phyloP scores from a whole-genome alignment of 805 yeast genomes.

The Teunomyces tritomae region DNA sequence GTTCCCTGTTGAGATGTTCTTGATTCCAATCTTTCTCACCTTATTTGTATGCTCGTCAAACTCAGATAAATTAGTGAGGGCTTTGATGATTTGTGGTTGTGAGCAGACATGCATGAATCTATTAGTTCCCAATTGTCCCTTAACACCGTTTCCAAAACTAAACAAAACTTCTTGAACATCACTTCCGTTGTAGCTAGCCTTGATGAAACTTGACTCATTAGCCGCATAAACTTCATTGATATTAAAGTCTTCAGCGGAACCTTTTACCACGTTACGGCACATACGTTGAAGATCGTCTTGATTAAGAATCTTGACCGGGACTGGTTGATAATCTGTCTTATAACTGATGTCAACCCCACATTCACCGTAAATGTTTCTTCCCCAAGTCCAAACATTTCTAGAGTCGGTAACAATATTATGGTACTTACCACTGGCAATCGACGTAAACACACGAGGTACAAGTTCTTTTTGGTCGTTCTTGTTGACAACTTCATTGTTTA shows the following conservation, averaged over 20 bases:
- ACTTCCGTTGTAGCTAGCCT: conserved; percentile 20
- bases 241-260: conserved; percentile 42
- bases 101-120: conserved; percentile 71
- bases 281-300: conserved; percentile 12
- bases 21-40: conserved; percentile 47
- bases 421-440: conserved; percentile 69
- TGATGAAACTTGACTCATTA: conserved; percentile 50
- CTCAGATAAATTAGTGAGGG: conserved; percentile 48
- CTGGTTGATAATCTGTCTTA: conserved; percentile 64
- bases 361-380: conserved; percentile 82
- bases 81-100: conserved; percentile 58
- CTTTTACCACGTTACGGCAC: conserved; percentile 32
- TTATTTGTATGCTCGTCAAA: conserved; percentile 47
- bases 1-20: conserved; percentile 56
- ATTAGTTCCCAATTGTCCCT: conserved; percentile 84
- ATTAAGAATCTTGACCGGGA: conserved; percentile 51
- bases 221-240: conserved; percentile 64
- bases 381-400: conserved; percentile 76
- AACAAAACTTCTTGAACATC: conserved; percentile 30
- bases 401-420: conserved; percentile 72
- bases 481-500: conserved; percentile 47
- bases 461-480: conserved; percentile 20
- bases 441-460: conserved; percentile 45
- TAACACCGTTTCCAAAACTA: conserved; percentile 79
- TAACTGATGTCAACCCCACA: conserved; percentile 67